A percentile compares a stretch with the other conserved stretches of the same genome.
These are phyloP conservation scores for Lantana camara DNA, from an alignment of 257 asterid species.

Conservation along the genomic window DNA sequence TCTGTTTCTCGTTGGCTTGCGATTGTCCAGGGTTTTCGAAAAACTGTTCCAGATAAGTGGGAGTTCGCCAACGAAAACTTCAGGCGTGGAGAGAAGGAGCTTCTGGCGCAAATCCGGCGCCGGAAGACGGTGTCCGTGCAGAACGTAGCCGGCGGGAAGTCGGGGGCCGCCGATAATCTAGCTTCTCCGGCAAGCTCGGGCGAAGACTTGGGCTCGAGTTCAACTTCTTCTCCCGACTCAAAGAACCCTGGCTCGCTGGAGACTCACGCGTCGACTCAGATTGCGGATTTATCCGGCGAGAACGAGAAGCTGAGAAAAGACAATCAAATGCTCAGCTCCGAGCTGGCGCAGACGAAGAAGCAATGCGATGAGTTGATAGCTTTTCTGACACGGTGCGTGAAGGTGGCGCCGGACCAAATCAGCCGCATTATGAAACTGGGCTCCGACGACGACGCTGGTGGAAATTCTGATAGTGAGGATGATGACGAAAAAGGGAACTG, in stretches of 20 bases:
- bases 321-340: conserved; percentile 61
- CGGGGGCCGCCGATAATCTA: conserved; percentile 23
- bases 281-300: conserved; percentile 62
- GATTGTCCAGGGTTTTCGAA: conserved; percentile 92
- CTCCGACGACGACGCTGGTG: conserved; percentile 10
- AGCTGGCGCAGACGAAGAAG: conserved; percentile 61
- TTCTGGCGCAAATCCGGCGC: conserved; percentile 68
- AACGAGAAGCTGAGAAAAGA: conserved; percentile 61
- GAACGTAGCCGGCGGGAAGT: conserved; percentile 30
- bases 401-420: conserved; percentile 61
- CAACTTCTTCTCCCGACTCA: conserved; percentile 68
- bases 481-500: conserved; percentile 48
- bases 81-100: conserved; percentile 65
- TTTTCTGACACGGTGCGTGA: conserved; percentile 54
- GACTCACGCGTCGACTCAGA: conserved; percentile 53
- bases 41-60: conserved; percentile 86
- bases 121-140: conserved; percentile 49
- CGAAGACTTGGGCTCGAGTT: conserved; percentile 66
- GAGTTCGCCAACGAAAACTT: conserved; percentile 86
- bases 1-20: not conserved
- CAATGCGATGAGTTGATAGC: conserved; percentile 65
- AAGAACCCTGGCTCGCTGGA: conserved; percentile 60
- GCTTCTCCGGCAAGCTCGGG: conserved; percentile 57
- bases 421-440: conserved; percentile 50
- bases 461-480: conserved; percentile 20